Base-by-base conservation (phyloP, 768 basidiomycete species). In the Lactarius evosmus region DNA sequence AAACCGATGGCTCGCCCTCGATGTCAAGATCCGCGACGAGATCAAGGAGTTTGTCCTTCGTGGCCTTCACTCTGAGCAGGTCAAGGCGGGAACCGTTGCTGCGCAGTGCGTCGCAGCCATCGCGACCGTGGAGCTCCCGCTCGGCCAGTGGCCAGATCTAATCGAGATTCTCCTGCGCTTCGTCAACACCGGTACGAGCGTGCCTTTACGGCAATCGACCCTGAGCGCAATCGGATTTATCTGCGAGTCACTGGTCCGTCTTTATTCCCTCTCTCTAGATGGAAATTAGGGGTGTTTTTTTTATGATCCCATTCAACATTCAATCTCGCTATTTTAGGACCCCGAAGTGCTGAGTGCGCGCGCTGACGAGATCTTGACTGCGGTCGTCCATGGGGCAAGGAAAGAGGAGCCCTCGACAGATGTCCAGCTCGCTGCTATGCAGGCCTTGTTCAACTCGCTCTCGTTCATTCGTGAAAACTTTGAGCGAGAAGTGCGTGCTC, bases 401-500 rank as follows among this genome's bases (percentile, higher is more conserved):
- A 96, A 95, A 76, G 97, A 98, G 67, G 97, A 99, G 72, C 83
- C 91, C 0, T 93, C 93, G 2, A 61, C 82, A 16, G 94, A 98
- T 0, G 97, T 99, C 16, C 97, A 98, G 70, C 78, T 89, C 17
- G 92, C 96, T 38, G 97, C 97, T 5, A 88, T 98, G 72, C 87
- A 89, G 72, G 94, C 97, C 0, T 78, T 99, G 17, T 91, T 83
- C 77, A 98, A 98, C 78, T 98, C 95, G 6, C 84, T 99, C 27
- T 95, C 97, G 74, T 99, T 99, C 73, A 91, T 98, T 59, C 87
- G 93, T 67, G 95, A 96, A 70, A 99, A 99, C 76, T 98, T 99
- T 72, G 93, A 97, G 69, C 88, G 95, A 56, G 97, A 98, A 81
- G 95, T 96, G 67, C 58, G 85, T 79, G 36, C 58, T 7, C 33